phyloP scores from a whole-genome alignment of 768 basidiomycete species.

The Collybia mongolica region DNA sequence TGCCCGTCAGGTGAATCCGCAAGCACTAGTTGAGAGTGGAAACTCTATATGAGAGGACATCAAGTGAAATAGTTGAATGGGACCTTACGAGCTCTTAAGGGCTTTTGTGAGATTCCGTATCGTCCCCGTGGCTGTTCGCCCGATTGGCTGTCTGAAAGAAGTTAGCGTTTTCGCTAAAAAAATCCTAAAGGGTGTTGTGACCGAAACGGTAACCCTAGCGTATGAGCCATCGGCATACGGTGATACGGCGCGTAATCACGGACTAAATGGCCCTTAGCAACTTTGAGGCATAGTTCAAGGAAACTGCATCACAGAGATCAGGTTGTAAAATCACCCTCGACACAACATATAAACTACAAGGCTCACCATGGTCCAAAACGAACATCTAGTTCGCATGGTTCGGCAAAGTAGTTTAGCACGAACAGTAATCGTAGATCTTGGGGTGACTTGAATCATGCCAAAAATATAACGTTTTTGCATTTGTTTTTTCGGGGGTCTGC shows the following conservation, averaged over 20 bases:
- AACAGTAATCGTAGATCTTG: not conserved
- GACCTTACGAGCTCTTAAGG: conserved; percentile 30
- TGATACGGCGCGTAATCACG: conserved; percentile 22
- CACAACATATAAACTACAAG: too few relatives aligned
- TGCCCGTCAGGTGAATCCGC: conserved; percentile 2
- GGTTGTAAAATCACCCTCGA: too few relatives aligned
- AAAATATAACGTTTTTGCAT: conserved; percentile 11
- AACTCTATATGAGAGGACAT: conserved; percentile 11
- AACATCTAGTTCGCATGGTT: not conserved
- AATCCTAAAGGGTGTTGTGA: conserved; percentile 34
- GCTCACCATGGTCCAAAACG: not conserved
- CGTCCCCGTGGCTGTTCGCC: conserved; percentile 23
- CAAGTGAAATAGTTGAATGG: conserved; percentile 7
- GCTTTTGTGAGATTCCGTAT: conserved; percentile 22
- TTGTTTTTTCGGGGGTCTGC: conserved; percentile 3
- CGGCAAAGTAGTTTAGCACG: too few relatives aligned
- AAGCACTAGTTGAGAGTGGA: conserved; percentile 4
- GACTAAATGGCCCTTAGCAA: conserved; percentile 13
- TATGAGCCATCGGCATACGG: conserved; percentile 20
- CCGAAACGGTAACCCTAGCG: conserved; percentile 28
- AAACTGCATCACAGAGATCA: not conserved
- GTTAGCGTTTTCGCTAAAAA: conserved; percentile 27
- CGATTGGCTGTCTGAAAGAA: conserved; percentile 32
- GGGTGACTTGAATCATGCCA: not conserved
- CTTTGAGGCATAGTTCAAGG: conserved; percentile 8